phyloP scores from a whole-genome alignment of 2,329 filamentous ascomycete species.

The Daldinia sp. region DNA sequence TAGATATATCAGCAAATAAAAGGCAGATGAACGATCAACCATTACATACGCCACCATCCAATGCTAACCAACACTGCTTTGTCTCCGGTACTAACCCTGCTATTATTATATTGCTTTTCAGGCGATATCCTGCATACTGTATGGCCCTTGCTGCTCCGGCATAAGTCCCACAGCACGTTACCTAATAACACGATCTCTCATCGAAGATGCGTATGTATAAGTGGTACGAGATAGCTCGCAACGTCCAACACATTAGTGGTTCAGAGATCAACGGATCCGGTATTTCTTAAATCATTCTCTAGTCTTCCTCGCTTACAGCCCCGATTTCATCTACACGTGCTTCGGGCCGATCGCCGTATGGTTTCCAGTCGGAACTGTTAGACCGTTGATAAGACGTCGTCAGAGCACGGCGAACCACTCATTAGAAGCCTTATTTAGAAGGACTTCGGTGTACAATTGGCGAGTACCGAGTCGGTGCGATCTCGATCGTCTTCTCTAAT shows the following conservation, averaged over 20 bases:
- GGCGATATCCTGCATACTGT: constrained; percentile 10
- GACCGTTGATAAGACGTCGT: neutral
- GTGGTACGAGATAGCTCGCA: constrained; percentile 10
- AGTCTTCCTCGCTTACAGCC: neutral
- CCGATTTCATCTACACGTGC: neutral
- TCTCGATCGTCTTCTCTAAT: constrained; percentile 1
- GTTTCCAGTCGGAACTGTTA: constrained; percentile 8
- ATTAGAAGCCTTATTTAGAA: neutral
- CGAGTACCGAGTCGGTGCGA: neutral
- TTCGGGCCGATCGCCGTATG: constrained; percentile 28
- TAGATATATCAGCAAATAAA: constrained; percentile 10
- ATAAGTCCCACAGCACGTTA: constrained; percentile 18
- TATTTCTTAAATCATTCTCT: neutral
- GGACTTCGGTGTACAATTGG: neutral
- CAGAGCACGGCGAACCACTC: neutral
- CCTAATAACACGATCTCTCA: constrained; percentile 15
- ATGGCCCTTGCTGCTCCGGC: constrained; percentile 16
- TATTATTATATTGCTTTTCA: constrained; percentile 30
- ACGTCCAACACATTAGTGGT: neutral
- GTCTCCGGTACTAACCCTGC: constrained; percentile 30
- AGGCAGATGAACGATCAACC: constrained; percentile 13
- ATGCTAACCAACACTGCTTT: constrained; percentile 30
- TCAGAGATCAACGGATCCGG: constrained; percentile 10
- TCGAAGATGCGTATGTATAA: constrained; percentile 11
- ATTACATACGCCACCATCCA: constrained; percentile 22